These are phyloP conservation scores for Hansenula anomala DNA, from an alignment of 1,139 yeast genomes.

Conservation along the genomic window DNA sequence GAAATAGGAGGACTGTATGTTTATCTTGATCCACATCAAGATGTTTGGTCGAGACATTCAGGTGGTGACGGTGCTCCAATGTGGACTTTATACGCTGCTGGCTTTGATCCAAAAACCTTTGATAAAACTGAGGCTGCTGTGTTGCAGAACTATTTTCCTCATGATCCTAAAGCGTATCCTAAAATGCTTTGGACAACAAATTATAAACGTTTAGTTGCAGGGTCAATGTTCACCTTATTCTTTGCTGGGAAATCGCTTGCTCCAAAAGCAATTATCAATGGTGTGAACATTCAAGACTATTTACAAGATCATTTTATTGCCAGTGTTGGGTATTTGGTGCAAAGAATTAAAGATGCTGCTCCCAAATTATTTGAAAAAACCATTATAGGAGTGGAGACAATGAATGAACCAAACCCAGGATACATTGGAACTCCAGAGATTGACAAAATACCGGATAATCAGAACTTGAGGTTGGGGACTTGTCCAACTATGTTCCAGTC, in stretches of 20 bases:
- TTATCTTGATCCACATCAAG: slow-evolving; percentile 87
- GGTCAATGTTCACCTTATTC: slow-evolving; percentile 82
- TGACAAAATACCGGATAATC: slow-evolving; percentile 41
- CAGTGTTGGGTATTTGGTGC: slow-evolving; percentile 53
- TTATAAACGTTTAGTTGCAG: slow-evolving; percentile 69
- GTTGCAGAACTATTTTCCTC: slow-evolving; percentile 49
- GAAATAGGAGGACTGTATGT: slow-evolving; percentile 73
- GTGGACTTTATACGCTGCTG: slow-evolving; percentile 97
- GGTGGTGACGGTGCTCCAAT: slow-evolving; percentile 98
- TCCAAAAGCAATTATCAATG: slow-evolving; percentile 68
- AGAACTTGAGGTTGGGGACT: slow-evolving; percentile 59
- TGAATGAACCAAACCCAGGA: slow-evolving; percentile 84
- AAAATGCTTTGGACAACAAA: slow-evolving; percentile 96
- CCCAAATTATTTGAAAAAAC: slow-evolving; percentile 51
- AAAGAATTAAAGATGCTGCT: slow-evolving; percentile 37
- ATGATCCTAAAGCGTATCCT: slow-evolving; percentile 44
- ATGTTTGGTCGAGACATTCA: slow-evolving; percentile 84
- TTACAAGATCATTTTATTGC: slow-evolving; percentile 60
- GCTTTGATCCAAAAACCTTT: slow-evolving; percentile 73
- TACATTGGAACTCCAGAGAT: slow-evolving; percentile 51
- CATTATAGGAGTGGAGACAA: slow-evolving; percentile 73
- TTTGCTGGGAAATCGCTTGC: slow-evolving; percentile 71
- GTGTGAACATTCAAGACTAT: slow-evolving; percentile 71
- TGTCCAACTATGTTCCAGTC: slow-evolving; percentile 64
- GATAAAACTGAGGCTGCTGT: slow-evolving; percentile 67